phyloP scores from a whole-genome alignment of 208 protist genomes.

The Crithidia brevicula region DNA sequence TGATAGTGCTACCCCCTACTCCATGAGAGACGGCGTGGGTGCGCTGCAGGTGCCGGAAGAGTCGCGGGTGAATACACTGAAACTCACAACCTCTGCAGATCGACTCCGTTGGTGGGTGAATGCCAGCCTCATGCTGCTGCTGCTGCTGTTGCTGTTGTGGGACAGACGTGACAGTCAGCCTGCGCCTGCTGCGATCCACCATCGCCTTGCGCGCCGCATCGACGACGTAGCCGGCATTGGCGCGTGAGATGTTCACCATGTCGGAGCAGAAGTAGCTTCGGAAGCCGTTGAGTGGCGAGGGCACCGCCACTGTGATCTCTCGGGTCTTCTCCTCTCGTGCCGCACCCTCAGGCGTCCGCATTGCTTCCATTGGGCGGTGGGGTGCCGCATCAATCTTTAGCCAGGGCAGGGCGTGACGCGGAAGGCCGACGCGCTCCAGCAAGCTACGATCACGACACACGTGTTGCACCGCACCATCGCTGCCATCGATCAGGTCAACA shows the following conservation, averaged over 20 bases:
- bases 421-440: neutral
- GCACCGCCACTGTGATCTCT: constrained; percentile 14
- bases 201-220: constrained; percentile 4
- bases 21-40: too few relatives aligned
- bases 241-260: neutral
- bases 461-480: neutral
- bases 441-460: neutral
- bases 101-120: too few relatives aligned
- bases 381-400: neutral
- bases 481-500: neutral
- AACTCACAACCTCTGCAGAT: constrained; percentile 14
- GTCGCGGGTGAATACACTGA: constrained; percentile 21
- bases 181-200: neutral
- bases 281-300: neutral
- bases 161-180: too few relatives aligned
- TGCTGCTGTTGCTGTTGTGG: too few relatives aligned
- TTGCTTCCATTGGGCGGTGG: too few relatives aligned
- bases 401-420: constrained; percentile 20
- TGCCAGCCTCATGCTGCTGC: too few relatives aligned
- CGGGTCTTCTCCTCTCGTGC: neutral
- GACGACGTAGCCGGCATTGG: neutral
- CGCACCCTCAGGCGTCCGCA: neutral
- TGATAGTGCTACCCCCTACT: too few relatives aligned
- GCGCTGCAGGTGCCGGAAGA: too few relatives aligned
- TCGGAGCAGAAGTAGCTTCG: constrained; percentile 20